These are phyloP conservation scores for Grifola frondosa DNA, from an alignment of 1,284 basidiomycete genomes.

Conservation along the genomic window DNA sequence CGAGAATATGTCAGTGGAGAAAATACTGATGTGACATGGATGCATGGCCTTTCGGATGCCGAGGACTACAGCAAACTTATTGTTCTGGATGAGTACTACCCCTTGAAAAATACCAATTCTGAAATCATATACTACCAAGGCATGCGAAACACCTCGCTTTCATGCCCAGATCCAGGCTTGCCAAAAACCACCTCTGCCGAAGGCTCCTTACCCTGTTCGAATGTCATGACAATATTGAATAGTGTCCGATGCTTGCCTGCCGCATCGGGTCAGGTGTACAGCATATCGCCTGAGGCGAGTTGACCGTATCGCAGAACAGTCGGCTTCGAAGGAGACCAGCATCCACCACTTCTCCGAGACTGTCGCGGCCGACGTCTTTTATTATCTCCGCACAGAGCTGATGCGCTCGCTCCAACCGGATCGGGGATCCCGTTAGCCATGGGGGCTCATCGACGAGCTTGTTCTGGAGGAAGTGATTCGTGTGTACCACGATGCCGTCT, in stretches of 20 bases:
- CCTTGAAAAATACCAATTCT: too few species aligned
- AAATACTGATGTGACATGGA: too few species aligned
- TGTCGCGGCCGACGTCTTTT: slow-evolving; percentile 10
- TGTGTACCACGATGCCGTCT: slow-evolving; percentile 33
- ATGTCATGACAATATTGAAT: slow-evolving; percentile 38
- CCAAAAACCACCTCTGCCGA: slow-evolving; percentile 34
- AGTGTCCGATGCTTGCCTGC: slow-evolving; percentile 28
- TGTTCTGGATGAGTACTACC: too few species aligned
- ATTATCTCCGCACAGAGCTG: slow-evolving; percentile 26
- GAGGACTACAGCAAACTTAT: too few species aligned
- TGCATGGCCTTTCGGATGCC: too few species aligned
- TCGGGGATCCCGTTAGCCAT: slow-evolving; percentile 33
- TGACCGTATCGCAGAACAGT: slow-evolving; percentile 33
- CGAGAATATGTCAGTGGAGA: too few species aligned
- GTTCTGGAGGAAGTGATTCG: slow-evolving; percentile 38
- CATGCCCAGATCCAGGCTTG: slow-evolving; percentile 27
- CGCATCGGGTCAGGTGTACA: slow-evolving; percentile 24
- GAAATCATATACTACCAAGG: too few species aligned
- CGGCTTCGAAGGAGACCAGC: slow-evolving; percentile 25
- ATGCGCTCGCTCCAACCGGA: slow-evolving; percentile 30
- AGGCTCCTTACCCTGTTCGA: slow-evolving; percentile 26
- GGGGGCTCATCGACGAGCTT: slow-evolving; percentile 32
- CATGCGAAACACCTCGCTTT: slow-evolving; percentile 24
- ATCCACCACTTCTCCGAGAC: slow-evolving; percentile 18
- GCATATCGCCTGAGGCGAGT: slow-evolving; percentile 35